Percentiles rank a stretch among this genome's conserved stretches.
Conservation (phyloP, 306 rosid species). For the Rosa chinensis region DNA sequence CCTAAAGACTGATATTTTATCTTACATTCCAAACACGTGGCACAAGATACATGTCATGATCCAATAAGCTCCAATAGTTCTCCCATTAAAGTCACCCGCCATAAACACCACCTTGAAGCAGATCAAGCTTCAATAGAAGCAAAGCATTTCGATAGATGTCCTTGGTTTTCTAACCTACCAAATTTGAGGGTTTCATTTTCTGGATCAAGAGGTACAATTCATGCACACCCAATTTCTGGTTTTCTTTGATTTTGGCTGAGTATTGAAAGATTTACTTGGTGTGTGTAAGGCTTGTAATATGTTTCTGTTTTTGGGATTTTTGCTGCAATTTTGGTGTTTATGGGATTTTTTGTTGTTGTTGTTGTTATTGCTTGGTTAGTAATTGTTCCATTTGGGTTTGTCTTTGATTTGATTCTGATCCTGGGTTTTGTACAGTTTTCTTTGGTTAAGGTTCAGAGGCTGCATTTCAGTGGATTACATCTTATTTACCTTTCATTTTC, state of each 20-base stretch:
- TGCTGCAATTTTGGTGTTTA: not conserved
- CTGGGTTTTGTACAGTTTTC: not conserved
- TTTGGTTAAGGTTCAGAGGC: conserved; percentile 1
- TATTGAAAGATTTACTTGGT: not conserved
- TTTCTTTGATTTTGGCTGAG: not conserved
- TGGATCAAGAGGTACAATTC: conserved; percentile 8
- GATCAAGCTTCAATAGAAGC: not conserved
- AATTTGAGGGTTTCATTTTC: not conserved
- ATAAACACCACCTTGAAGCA: not conserved
- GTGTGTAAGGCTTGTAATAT: conserved; percentile 2
- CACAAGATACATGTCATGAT: not conserved
- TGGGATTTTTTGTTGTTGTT: not conserved
- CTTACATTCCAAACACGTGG: conserved; percentile 4
- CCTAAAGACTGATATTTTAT: not conserved
- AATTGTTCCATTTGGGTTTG: not conserved
- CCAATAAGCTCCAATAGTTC: not conserved
- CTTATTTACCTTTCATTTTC: not conserved
- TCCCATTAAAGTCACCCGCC: not conserved
- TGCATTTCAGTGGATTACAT: not conserved
- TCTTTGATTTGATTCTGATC: conserved; percentile 8
- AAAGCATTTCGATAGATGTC: not conserved
- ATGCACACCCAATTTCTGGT: not conserved
- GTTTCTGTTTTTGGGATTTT: not conserved
- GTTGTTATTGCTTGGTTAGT: not conserved
- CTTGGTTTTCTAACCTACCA: conserved; percentile 7